Conservation (phyloP, 2,329 filamentous ascomycete genomes). For the Aureobasidium melanogenum region DNA sequence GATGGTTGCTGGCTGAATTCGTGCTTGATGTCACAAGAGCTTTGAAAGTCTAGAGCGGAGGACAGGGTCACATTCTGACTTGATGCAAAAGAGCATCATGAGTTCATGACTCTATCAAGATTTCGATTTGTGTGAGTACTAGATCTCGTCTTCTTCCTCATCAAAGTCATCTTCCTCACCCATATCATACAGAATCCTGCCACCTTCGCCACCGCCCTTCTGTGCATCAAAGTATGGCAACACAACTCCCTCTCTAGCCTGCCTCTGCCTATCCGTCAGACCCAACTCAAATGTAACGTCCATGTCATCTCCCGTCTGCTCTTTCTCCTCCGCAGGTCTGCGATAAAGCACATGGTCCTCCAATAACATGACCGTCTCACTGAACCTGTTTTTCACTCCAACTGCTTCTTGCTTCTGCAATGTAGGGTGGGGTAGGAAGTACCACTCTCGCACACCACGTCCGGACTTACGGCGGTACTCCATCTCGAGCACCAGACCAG, state of each 20-base stretch:
- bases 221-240: constrained; percentile 96
- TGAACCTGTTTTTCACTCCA: constrained; percentile 12
- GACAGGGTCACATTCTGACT: neutral
- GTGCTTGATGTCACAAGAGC: neutral
- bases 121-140: neutral
- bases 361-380: constrained; percentile 48
- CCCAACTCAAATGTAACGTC: constrained; percentile 78
- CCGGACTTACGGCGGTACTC: constrained; percentile 81
- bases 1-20: too few species aligned
- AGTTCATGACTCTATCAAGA: too few species aligned
- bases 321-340: constrained; percentile 30
- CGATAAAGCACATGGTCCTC: constrained; percentile 68
- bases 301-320: constrained; percentile 41
- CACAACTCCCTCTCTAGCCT: constrained; percentile 79
- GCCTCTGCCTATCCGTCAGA: constrained; percentile 81
- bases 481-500: constrained; percentile 67
- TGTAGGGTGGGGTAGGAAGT: constrained; percentile 39
- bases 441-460: constrained; percentile 63
- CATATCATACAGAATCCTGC: constrained; percentile 94
- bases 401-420: constrained; percentile 12
- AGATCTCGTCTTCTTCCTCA: constrained; percentile 85
- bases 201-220: constrained; percentile 71
- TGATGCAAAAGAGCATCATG: too few species aligned
- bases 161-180: constrained; percentile 94
- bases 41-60: neutral